Evolutionary conservation across 495 filamentous ascomycete genomes (phyloP), one percentile per base, ranked within the genome.

Genomic region (Beverwykella pulmonaria): DNA sequence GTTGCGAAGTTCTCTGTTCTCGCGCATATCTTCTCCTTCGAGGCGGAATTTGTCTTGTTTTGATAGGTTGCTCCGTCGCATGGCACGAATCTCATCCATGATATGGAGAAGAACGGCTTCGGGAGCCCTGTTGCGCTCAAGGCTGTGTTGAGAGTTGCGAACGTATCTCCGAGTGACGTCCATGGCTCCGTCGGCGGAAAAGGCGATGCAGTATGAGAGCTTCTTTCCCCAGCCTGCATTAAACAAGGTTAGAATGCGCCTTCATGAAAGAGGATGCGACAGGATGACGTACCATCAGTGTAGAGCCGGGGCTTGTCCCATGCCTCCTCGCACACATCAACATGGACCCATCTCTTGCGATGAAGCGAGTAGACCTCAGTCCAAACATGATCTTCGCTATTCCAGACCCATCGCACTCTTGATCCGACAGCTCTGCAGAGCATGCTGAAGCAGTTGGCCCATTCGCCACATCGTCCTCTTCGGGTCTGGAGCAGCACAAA

Each of bases 361-460:
- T 96, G 92, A 69, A 94, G 92, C 17, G 92, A 97, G 76, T 96
- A 99, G 25, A 98, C 87, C 75, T 99, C 94, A 0, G 92, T 97
- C 93, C 94, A 98, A 22, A 97, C 90, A 65, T 96, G 89, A 76
- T 99, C 95, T 77, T 99, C 94, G 30, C 89, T 87, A 68, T 97
- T 97, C 95, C 95, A 98, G 27, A 98, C 91, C 95, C 95, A 98
- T 68, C 94, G 86, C 19, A 97, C 94, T 48, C 95, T 85, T 36
- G 87, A 89, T 32, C 93, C 93, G 29, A 98, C 85, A 7, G 94
- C 94, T 47, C 94, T 86, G 78, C 94, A 98, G 22, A 99, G 83
- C 94, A 99, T 99, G 76, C 89, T 92, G 79, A 99, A 99, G 79
- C 93, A 97, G 77, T 97, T 97, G 57, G 90, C 93, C 93, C 95